Evolutionary conservation across 2,329 filamentous ascomycete genomes (phyloP).

Genomic region (Colletotrichum endophyticum): DNA sequence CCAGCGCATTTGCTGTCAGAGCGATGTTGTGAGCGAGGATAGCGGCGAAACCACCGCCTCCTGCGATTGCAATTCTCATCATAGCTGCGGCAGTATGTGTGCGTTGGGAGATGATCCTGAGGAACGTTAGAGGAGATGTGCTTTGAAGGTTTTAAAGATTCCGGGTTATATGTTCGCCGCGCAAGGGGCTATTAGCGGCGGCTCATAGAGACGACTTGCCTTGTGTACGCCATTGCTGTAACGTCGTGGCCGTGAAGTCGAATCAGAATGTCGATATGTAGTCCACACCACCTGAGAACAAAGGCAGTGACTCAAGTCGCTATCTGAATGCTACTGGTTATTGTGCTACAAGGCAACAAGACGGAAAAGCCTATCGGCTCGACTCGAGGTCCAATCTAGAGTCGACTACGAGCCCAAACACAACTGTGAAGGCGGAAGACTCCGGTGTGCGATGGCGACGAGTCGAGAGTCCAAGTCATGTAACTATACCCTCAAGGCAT

Average conservation of each 20-base stretch:
- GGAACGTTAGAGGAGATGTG: background rate
- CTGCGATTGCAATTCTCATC: constrained; percentile 56
- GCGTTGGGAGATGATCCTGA: background rate
- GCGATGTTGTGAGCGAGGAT: constrained; percentile 60
- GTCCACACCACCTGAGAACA: background rate
- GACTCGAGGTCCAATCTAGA: background rate
- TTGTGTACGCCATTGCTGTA: background rate
- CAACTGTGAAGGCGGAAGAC: background rate
- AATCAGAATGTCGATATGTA: background rate
- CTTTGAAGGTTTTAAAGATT: background rate
- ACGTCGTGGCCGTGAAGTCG: background rate
- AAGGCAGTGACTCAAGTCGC: background rate
- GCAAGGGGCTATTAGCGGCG: background rate
- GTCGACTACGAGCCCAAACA: background rate
- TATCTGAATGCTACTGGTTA: background rate
- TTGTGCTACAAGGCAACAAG: background rate
- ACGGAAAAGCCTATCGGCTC: background rate
- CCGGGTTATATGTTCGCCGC: background rate
- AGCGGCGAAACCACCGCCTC: constrained; percentile 49
- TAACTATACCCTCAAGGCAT: background rate
- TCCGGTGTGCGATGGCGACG: background rate
- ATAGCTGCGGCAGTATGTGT: constrained; percentile 26
- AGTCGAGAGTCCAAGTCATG: background rate
- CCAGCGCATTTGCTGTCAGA: constrained; percentile 68
- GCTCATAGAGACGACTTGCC: background rate